Evolutionary conservation across 2,329 filamentous ascomycete genomes (phyloP).

Genomic region (Aotearoamyces nothofagi): DNA sequence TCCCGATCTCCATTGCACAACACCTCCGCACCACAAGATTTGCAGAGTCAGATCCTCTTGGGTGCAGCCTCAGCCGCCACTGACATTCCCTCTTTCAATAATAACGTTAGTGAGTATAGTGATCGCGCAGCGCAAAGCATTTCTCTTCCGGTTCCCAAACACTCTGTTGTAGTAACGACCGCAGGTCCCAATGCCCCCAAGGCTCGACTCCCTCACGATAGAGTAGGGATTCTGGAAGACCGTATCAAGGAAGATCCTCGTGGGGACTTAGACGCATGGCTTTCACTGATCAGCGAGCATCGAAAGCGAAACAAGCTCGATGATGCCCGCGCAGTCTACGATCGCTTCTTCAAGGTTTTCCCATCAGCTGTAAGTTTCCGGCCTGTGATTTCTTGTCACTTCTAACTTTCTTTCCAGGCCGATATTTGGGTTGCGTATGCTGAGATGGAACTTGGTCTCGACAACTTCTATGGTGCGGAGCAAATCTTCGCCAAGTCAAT

Average conservation of each 20-base stretch:
- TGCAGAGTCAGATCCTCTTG: too few relatives aligned
- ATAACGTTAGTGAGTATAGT: not conserved
- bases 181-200: constrained; percentile 12
- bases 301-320: constrained; percentile 70
- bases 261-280: constrained; percentile 86
- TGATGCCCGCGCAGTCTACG: constrained; percentile 65
- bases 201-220: constrained; percentile 21
- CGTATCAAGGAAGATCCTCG: constrained; percentile 84
- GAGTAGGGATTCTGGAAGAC: constrained; percentile 50
- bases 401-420: constrained; percentile 42
- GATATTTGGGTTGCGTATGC: constrained; percentile 84
- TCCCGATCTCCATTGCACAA: constrained; percentile 18
- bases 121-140: constrained; percentile 5
- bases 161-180: not conserved
- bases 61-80: constrained; percentile 8
- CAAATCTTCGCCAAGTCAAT: constrained; percentile 71
- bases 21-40: constrained; percentile 14
- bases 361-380: constrained; percentile 66
- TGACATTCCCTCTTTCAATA: constrained; percentile 9
- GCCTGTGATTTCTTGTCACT: constrained; percentile 5
- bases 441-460: constrained; percentile 76
- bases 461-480: constrained; percentile 70
- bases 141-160: constrained; percentile 3
- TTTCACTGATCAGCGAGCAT: constrained; percentile 73
- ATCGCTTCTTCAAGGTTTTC: constrained; percentile 77